These are phyloP conservation scores for Tetrahymena malaccensis DNA, from an alignment of 73 alveolate genomes.

Conservation along the genomic window DNA sequence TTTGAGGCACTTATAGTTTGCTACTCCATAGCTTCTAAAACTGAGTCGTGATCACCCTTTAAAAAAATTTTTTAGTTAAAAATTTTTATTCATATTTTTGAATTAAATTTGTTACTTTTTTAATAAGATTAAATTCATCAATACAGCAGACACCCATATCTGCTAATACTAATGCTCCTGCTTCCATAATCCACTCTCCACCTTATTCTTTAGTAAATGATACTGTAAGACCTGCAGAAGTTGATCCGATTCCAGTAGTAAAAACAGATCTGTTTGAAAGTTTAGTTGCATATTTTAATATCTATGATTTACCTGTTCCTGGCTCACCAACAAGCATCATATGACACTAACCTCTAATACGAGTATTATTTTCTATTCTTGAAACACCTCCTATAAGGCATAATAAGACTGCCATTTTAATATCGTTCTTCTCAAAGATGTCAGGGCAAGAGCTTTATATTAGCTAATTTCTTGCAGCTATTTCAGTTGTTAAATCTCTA, in stretches of 20 bases:
- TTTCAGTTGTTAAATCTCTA: neutral
- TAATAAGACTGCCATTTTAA: conserved; percentile 62
- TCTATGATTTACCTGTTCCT: conserved; percentile 79
- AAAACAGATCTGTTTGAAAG: conserved; percentile 48
- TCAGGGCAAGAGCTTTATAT: conserved; percentile 51
- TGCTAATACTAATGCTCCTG: conserved; percentile 81
- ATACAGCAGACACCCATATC: conserved; percentile 88
- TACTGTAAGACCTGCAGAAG: conserved; percentile 74
- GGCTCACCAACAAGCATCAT: conserved; percentile 74
- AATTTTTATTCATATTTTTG: neutral
- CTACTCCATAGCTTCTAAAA: conserved; percentile 82
- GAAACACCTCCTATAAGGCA: conserved; percentile 69
- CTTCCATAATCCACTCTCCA: conserved; percentile 71
- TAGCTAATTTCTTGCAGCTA: conserved; percentile 6
- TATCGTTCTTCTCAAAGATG: conserved; percentile 42
- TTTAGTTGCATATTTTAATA: conserved; percentile 42
- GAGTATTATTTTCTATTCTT: conserved; percentile 30
- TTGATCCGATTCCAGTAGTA: conserved; percentile 72
- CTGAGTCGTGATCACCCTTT: conserved; percentile 14
- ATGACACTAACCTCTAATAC: conserved; percentile 67
- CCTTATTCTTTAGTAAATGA: conserved; percentile 59
- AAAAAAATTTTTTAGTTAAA: neutral
- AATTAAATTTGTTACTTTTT: conserved; percentile 32
- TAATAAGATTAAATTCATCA: conserved; percentile 75
- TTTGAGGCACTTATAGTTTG: conserved; percentile 67